These are phyloP conservation scores for Agastache rugosa DNA, from an alignment of 257 asterid genomes.

Conservation along the genomic window DNA sequence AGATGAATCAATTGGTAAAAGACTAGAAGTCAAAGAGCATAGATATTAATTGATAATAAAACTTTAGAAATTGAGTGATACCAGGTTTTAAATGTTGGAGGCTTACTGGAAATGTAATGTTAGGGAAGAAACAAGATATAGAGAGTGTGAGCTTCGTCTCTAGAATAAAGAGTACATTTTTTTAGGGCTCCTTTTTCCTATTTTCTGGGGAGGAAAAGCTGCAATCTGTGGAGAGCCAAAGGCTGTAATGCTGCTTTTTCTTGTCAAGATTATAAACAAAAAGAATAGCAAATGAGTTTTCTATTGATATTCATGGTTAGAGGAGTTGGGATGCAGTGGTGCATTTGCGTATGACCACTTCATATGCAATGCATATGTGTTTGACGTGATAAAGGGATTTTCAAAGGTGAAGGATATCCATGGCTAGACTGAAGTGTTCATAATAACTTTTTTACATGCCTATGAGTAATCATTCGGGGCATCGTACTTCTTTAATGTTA, in stretches of 20 bases:
- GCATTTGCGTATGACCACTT: not conserved
- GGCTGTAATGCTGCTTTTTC: not conserved
- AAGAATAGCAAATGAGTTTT: not conserved
- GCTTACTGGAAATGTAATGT: conserved; percentile 1
- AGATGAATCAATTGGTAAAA: not conserved
- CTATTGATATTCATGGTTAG: not conserved
- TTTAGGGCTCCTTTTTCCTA: not conserved
- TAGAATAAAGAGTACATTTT: not conserved
- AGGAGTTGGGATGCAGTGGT: conserved; percentile 11
- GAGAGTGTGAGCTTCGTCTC: not conserved
- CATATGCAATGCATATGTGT: not conserved
- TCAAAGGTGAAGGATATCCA: not conserved
- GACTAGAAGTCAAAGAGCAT: conserved; percentile 1
- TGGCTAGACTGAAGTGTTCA: not conserved
- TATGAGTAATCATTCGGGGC: not conserved
- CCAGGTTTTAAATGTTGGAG: not conserved
- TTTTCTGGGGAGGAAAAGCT: not conserved
- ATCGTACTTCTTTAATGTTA: not conserved
- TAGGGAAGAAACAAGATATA: not conserved
- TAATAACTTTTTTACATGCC: not conserved
- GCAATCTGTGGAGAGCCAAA: not conserved
- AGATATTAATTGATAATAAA: not conserved
- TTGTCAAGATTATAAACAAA: conserved; percentile 12
- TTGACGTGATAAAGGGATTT: not conserved
- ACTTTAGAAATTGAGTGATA: not conserved